Evolutionary conservation across 768 basidiomycete genomes (phyloP).

Genomic region (Boletus barrowsii): DNA sequence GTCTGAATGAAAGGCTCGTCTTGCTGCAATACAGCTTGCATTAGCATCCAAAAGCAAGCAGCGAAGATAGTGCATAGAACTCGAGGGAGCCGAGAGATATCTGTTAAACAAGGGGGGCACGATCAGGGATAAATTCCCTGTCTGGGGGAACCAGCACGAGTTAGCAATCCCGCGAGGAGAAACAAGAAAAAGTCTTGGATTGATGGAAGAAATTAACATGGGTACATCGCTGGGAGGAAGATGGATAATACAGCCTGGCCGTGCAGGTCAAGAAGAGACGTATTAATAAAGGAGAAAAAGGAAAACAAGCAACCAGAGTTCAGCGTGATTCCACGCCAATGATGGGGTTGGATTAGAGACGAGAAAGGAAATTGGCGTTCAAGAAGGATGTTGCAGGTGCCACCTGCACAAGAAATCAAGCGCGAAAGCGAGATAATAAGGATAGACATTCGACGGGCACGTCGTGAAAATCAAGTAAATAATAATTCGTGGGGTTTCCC

Average conservation of each 20-base stretch:
- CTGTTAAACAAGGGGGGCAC: too few species aligned
- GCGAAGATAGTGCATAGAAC: too few species aligned
- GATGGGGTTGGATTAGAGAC: neutral
- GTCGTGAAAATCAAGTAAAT: slow-evolving; percentile 21
- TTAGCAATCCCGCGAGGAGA: neutral
- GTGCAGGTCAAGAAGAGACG: slow-evolving; percentile 16
- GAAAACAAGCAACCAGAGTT: slow-evolving; percentile 7
- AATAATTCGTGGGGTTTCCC: slow-evolving; percentile 8
- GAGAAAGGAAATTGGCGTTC: slow-evolving; percentile 1
- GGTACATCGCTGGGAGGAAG: slow-evolving; percentile 14
- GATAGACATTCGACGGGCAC: slow-evolving; percentile 21
- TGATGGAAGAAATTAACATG: slow-evolving; percentile 11
- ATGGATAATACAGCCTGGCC: slow-evolving; percentile 20
- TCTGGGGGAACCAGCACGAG: neutral
- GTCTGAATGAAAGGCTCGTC: too few species aligned
- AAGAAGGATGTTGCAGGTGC: slow-evolving; percentile 5
- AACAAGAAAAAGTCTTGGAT: slow-evolving; percentile 6
- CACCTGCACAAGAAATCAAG: slow-evolving; percentile 18
- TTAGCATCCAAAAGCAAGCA: too few species aligned
- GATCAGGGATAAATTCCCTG: too few species aligned
- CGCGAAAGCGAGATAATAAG: slow-evolving; percentile 25
- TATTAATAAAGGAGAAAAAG: neutral
- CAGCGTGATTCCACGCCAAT: slow-evolving; percentile 1
- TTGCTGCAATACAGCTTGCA: too few species aligned
- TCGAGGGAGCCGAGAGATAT: too few species aligned